A percentile compares a stretch with the other conserved stretches of the same genome.
Conservation (phyloP, 192 early-diverging fungal species). For the Nowakowskiella sp. region DNA sequence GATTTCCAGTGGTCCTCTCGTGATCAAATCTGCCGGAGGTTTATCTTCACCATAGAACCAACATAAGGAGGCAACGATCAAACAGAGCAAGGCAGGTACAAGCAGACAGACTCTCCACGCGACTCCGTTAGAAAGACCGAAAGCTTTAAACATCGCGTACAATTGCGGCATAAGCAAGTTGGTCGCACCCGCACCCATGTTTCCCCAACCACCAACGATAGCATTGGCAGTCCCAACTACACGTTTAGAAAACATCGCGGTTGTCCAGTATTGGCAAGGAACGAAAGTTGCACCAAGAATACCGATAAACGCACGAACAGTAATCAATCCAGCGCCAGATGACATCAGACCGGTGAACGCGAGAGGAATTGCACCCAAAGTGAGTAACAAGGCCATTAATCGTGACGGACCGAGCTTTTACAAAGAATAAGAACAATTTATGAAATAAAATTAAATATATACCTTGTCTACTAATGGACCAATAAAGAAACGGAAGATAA, state of each 20-base stretch:
- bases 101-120: constrained; percentile 42
- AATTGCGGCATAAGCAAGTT: constrained; percentile 54
- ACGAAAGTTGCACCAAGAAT: constrained; percentile 59
- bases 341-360: constrained; percentile 35
- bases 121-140: constrained; percentile 12
- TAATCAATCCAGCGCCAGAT: constrained; percentile 37
- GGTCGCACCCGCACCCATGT: constrained; percentile 58
- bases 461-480: constrained; percentile 25
- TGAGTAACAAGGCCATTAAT: constrained; percentile 47
- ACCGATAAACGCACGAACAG: constrained; percentile 46
- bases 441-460: constrained; percentile 26
- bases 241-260: constrained; percentile 42
- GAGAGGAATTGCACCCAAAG: constrained; percentile 46
- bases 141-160: constrained; percentile 18
- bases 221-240: constrained; percentile 64
- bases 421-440: constrained; percentile 1
- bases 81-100: constrained; percentile 17
- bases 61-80: constrained; percentile 9
- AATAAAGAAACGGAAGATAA: constrained; percentile 44
- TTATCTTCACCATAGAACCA: constrained; percentile 1
- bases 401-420: constrained; percentile 28
- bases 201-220: constrained; percentile 60
- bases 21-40: constrained; percentile 1
- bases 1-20: not conserved
- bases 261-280: constrained; percentile 66